Evolutionary conservation across 139 green algal species (phyloP).

Genomic region (Chlorella sp.): DNA sequence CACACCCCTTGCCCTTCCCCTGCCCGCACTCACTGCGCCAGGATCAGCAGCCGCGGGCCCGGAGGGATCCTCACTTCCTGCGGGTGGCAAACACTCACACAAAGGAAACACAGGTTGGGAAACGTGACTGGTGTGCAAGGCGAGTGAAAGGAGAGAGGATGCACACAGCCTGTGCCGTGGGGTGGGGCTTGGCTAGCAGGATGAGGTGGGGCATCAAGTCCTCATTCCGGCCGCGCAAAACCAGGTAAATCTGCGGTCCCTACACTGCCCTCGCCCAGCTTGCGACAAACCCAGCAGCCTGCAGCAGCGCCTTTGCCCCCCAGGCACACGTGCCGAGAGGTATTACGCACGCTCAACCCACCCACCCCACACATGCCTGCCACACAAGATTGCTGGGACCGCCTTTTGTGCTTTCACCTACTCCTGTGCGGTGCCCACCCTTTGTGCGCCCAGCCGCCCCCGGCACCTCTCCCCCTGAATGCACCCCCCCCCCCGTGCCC

Average conservation of each 20-base stretch:
- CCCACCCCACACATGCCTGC: no score
- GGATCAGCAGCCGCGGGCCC: constrained; percentile 93
- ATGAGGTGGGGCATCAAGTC: background rate
- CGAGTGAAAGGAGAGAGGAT: background rate
- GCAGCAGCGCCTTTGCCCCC: background rate
- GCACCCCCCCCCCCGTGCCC: no score
- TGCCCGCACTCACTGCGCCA: constrained; percentile 73
- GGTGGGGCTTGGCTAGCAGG: background rate
- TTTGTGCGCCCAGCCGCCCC: no score
- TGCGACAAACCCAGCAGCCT: no score
- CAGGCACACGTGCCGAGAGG: no score
- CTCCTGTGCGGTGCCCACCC: no score
- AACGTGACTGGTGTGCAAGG: background rate
- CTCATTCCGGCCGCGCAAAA: background rate
- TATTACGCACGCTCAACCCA: no score
- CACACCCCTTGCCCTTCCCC: no score
- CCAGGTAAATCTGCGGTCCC: background rate
- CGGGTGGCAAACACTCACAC: constrained; percentile 54
- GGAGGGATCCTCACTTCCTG: constrained; percentile 89
- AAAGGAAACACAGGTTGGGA: constrained; percentile 26
- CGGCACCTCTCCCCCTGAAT: no score
- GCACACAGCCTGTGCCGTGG: background rate
- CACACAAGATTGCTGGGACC: no score
- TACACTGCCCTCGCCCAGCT: background rate
- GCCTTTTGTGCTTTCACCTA: no score